Percentiles rank a stretch among this genome's conserved stretches.
These are phyloP conservation scores for Phylloporus sp. DNA, from an alignment of 768 basidiomycete species.

Conservation along the genomic window DNA sequence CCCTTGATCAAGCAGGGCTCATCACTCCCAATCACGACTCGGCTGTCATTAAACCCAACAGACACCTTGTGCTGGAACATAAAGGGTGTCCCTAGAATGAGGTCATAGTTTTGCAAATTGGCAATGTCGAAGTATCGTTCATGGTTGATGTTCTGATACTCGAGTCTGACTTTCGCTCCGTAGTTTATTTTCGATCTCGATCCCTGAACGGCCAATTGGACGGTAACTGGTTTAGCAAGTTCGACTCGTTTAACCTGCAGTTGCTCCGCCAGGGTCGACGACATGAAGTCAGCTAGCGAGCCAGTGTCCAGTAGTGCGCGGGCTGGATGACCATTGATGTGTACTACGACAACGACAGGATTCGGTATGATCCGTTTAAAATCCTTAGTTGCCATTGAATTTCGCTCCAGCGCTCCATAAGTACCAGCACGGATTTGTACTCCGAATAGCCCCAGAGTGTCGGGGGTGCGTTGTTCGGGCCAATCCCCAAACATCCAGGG, in stretches of 20 bases:
- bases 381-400: rapidly evolving
- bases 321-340: conserved; percentile 17
- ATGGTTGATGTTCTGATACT: conserved; percentile 14
- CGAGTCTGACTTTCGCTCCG: conserved; percentile 2
- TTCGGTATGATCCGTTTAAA: not conserved
- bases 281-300: conserved; percentile 32
- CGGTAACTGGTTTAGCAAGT: conserved; percentile 21
- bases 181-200: conserved; percentile 26
- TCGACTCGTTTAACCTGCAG: conserved; percentile 4
- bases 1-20: conserved; percentile 9
- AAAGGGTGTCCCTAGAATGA: conserved; percentile 38
- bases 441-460: not conserved
- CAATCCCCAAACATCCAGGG: too few species aligned
- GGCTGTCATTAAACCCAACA: conserved; percentile 24
- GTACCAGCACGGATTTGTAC: not conserved
- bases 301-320: conserved; percentile 23
- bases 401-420: not conserved
- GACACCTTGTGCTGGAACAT: conserved; percentile 31
- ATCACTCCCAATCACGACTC: conserved; percentile 14
- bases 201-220: conserved; percentile 30
- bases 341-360: conserved; percentile 4
- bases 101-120: conserved; percentile 37
- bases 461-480: too few species aligned
- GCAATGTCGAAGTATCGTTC: conserved; percentile 33
- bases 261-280: conserved; percentile 25